These are phyloP conservation scores for Ceratobasidium sp. DNA, from an alignment of 1,284 basidiomycete genomes.

Conservation along the genomic window DNA sequence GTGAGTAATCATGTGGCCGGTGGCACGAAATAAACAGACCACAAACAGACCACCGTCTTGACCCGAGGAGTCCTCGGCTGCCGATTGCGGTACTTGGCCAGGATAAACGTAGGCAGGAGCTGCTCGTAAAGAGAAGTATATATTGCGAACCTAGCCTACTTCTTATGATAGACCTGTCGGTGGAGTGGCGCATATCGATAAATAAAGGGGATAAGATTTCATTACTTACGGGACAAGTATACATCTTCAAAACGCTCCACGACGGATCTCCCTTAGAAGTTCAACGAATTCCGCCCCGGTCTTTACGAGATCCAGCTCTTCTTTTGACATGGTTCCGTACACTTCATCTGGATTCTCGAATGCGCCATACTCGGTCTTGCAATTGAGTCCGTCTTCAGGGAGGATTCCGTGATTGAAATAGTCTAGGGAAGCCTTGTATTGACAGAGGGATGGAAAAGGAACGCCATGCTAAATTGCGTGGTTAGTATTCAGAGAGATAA, in stretches of 20 bases:
- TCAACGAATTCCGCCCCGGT: conserved; percentile 17
- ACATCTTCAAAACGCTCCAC: background rate
- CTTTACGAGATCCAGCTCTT: conserved; percentile 2
- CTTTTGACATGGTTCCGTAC: conserved; percentile 9
- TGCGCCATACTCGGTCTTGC: conserved; percentile 26
- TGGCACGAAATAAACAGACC: no score
- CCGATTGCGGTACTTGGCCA: no score
- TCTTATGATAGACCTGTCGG: no score
- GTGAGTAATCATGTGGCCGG: no score
- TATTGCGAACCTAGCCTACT: no score
- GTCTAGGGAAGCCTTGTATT: conserved; percentile 33
- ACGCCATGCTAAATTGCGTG: conserved; percentile 25
- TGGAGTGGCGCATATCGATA: no score
- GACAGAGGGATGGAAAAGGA: conserved; percentile 37
- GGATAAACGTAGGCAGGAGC: no score
- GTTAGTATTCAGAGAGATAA: background rate
- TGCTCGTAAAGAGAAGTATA: no score
- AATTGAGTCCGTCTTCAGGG: conserved; percentile 26
- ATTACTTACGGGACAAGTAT: background rate
- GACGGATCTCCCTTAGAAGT: background rate
- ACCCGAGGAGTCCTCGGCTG: no score
- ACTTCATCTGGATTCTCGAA: background rate
- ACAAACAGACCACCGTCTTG: no score
- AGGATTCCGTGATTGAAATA: conserved; percentile 34
- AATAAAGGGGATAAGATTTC: background rate